Base-by-base conservation (phyloP, 2,329 filamentous ascomycete species). In the Chaetomium globosum region DNA sequence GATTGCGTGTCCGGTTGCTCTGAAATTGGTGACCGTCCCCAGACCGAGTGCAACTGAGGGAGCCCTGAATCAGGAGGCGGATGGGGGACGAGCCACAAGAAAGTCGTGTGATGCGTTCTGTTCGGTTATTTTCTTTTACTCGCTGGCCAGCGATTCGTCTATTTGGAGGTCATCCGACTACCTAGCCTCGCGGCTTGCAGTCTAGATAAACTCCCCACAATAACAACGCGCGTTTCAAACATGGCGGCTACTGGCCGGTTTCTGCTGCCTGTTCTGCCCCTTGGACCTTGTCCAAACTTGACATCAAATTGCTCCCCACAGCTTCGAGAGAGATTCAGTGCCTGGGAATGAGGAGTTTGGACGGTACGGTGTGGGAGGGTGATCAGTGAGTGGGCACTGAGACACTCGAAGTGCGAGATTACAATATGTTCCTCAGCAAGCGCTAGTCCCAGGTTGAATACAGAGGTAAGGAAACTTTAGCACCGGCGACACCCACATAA, bases 141-240 rank as follows among this genome's bases (percentile, higher is more conserved):
- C 48, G 48, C 48, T 51, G 48, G 48, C 48, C 48, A 51, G 48
- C 48, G 12, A 51, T 51, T 51, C 48, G 12, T 51, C 23, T 28
- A 16, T 23, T 51, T 28, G 48, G 48, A 13, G 23, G 13, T 51
- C 16, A 5, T 28, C 21, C 4, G 12, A 51, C 23, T 3, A 23
- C n/a, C 31, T 31, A 28, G 48, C 48, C 48, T 51, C 23, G 6
- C 48, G 46, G 21, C 23, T 51, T 23, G 3, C 10, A 26, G 21
- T 7, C 10, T 6, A 51, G 48, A 26, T 51, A 28, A 3, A 28
- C 28, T 10, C 13, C 12, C 48, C 12, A 51, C 48, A 31, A 53
- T 53, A 31, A 23, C 12, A 53, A n/a, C 51, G 33, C 39, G 19
- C 46, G 46, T 48, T 48, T 23, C 21, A 48, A 48, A 48, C 10